phyloP scores from a whole-genome alignment of 1,284 basidiomycete species.

The Bjerkandera adusta region DNA sequence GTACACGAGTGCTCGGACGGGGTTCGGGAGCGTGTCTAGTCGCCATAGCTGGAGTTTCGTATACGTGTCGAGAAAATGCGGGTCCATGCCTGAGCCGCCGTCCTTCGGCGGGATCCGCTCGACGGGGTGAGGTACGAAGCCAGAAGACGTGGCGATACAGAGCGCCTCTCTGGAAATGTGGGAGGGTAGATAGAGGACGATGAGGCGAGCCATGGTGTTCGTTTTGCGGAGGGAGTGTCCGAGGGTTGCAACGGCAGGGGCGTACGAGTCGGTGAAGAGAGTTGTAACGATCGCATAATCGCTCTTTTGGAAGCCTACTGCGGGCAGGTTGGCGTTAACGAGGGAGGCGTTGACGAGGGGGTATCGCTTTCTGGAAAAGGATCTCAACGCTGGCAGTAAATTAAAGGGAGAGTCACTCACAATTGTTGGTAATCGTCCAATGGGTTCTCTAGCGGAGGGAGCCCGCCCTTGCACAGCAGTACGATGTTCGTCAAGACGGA shows the following conservation, averaged over 20 bases:
- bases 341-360: neutral
- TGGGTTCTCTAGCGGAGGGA: too few species aligned
- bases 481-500: too few species aligned
- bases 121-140: slow-evolving; percentile 38
- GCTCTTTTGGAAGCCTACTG: neutral
- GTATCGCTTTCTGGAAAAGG: neutral
- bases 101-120: slow-evolving; percentile 38
- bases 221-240: slow-evolving; percentile 37
- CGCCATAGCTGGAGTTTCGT: slow-evolving; percentile 44
- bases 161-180: slow-evolving; percentile 37
- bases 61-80: slow-evolving; percentile 41
- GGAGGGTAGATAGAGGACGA: slow-evolving; percentile 39
- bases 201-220: slow-evolving; percentile 32
- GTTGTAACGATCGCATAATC: slow-evolving; percentile 16
- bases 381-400: neutral
- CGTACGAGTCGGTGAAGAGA: slow-evolving; percentile 42
- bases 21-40: slow-evolving; percentile 31
- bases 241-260: slow-evolving; percentile 40
- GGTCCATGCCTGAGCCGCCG: slow-evolving; percentile 32
- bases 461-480: too few species aligned
- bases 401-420: slow-evolving; percentile 7
- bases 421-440: slow-evolving; percentile 16
- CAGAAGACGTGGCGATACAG: slow-evolving; percentile 37
- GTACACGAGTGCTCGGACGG: slow-evolving; percentile 34
- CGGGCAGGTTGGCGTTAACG: neutral